Evolutionary conservation across 2,329 filamentous ascomycete genomes (phyloP).

Genomic region (Neopestalotiopsis clavispora): DNA sequence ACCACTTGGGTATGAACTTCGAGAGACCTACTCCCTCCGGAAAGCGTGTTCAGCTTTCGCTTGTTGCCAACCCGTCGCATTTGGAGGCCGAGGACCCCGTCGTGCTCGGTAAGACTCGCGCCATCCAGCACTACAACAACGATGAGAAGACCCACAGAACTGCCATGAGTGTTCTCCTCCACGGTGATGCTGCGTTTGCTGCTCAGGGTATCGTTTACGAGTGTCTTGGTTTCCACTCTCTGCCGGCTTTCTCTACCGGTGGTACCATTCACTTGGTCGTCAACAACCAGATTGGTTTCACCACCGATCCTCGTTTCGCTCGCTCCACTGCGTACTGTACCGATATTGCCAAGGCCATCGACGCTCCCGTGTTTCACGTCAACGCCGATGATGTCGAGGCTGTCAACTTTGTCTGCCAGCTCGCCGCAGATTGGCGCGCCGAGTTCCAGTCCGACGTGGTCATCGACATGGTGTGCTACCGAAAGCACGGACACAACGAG

Average conservation of each 20-base stretch:
- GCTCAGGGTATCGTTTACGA: slow-evolving; percentile 98
- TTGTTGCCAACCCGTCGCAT: slow-evolving; percentile 98
- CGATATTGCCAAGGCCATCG: slow-evolving; percentile 98
- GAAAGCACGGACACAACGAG: slow-evolving; percentile 99
- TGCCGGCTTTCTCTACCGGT: slow-evolving; percentile 95
- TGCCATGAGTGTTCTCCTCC: slow-evolving; percentile 94
- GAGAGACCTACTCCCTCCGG: slow-evolving; percentile 97
- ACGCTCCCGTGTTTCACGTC: slow-evolving; percentile 98
- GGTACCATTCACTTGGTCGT: slow-evolving; percentile 97
- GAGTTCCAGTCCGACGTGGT: slow-evolving; percentile 99
- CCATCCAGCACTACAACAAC: slow-evolving; percentile 98
- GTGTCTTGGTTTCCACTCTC: slow-evolving; percentile 94
- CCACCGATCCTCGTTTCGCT: slow-evolving; percentile 95
- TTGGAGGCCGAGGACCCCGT: slow-evolving; percentile 98
- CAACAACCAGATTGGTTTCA: slow-evolving; percentile 99
- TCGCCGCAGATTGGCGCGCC: slow-evolving; percentile 96
- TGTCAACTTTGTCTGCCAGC: slow-evolving; percentile 96
- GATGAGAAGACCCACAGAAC: slow-evolving; percentile 88
- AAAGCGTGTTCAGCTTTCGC: slow-evolving; percentile 98
- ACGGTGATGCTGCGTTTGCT: slow-evolving; percentile 96
- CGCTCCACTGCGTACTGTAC: slow-evolving; percentile 99
- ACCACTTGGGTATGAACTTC: slow-evolving; percentile 99
- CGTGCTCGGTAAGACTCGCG: slow-evolving; percentile 94
- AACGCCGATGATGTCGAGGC: slow-evolving; percentile 98
- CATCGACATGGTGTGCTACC: slow-evolving; percentile 97